A percentile compares a stretch with the other conserved stretches of the same genome.
Conservation (phyloP, 768 basidiomycete genomes). For the Leucosporidium scottii region DNA sequence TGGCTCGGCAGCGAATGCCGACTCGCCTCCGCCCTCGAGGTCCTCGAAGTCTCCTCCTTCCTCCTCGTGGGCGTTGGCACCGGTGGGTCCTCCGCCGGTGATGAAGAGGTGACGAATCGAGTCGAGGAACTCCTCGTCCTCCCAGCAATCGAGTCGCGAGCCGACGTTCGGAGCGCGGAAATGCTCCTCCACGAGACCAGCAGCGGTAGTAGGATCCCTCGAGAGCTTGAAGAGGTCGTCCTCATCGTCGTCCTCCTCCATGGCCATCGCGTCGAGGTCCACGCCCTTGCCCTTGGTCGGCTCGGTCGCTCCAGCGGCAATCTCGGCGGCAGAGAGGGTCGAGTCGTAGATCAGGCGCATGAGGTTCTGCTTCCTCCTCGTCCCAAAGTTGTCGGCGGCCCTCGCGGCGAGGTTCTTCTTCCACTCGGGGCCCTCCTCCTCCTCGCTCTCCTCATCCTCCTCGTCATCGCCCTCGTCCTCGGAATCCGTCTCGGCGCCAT, state of each 20-base stretch:
- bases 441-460: conserved; percentile 48
- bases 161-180: conserved; percentile 43
- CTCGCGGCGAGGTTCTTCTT: conserved; percentile 57
- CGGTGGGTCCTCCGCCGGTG: conserved; percentile 53
- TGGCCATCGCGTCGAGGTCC: conserved; percentile 9
- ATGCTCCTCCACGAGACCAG: conserved; percentile 30
- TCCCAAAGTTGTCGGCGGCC: conserved; percentile 49
- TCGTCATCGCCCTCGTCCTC: conserved; percentile 51
- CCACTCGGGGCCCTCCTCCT: conserved; percentile 58
- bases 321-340: conserved; percentile 60
- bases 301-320: conserved; percentile 48
- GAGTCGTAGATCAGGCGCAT: conserved; percentile 75
- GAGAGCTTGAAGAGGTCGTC: conserved; percentile 68
- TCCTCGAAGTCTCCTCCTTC: conserved; percentile 45
- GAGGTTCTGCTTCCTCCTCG: conserved; percentile 60
- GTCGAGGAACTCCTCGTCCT: conserved; percentile 74
- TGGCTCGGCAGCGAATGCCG: conserved; percentile 28
- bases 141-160: conserved; percentile 61
- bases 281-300: conserved; percentile 21
- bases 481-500: conserved; percentile 45
- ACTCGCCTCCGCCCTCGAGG: conserved; percentile 46
- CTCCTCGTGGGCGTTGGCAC: conserved; percentile 45
- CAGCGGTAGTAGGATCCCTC: neutral
- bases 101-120: conserved; percentile 84
- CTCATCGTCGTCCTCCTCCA: conserved; percentile 41